Evolutionary conservation across 768 basidiomycete genomes (phyloP), one percentile per base, ranked within the genome.

Genomic region (Cantharellus cinnabarinus): DNA sequence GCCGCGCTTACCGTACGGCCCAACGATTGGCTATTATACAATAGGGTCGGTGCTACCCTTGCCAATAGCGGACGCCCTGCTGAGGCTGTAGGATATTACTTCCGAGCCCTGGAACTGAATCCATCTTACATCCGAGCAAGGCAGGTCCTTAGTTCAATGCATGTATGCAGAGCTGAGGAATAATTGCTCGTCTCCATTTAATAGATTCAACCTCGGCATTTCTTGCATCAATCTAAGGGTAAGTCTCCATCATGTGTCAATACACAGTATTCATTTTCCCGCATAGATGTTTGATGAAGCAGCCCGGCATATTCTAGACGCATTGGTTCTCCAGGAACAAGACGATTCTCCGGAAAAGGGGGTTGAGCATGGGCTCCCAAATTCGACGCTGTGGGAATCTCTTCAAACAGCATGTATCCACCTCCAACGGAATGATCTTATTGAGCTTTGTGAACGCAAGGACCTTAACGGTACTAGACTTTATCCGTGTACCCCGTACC

Each of bases 41-140:
- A 97, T 66, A 80, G 93, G 14, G 85, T 94, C 48, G 93, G 93
- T 10, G 93, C 93, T 14, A 93, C 89, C 3, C 81, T 91, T 72
- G 93, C 93, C 35, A 97, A 95, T 69, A 87, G 80, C 65, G 82
- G 90, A 34, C 74, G 73, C 58, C 77, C 89, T 7, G 79, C 77
- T 41, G 79, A 88, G 57, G 93, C 93, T n/a, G 73, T 91, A 2
- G 74, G 82, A 60, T 94, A 89, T 68, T 97, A 97, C 70, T 77
- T 80, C 66, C 79, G 76, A 40, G 93, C 93, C 2, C 75, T 95
- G 40, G 84, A 88, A 65, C 73, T 93, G 59, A 88, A 93, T 66
- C 89, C 93, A 3, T 75, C 78, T 14, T 97, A 93, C 66, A 89
- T 95, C 61, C 82, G 93, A 59, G 91, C 90, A 2, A 79, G 87